Evolutionary conservation across 2,329 filamentous ascomycete genomes (phyloP), one percentile per base, ranked within the genome.

Genomic region (Verruconis gallopava): DNA sequence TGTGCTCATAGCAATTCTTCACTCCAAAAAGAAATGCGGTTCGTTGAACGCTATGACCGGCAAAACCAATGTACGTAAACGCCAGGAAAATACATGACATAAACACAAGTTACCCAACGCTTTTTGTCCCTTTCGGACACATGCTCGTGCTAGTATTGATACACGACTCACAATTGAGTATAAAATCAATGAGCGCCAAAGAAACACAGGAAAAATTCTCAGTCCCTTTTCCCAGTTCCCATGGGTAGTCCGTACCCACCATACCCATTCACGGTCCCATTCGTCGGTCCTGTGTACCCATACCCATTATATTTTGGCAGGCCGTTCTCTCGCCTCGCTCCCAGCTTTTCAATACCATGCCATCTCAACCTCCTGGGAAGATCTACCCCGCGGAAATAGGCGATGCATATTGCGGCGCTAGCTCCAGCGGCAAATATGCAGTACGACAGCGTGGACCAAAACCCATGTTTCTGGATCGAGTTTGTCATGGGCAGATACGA

Each of bases 401-500:
- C 65, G 39, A 75, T 55, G 41, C 69, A 73, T 38, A 70, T 59
- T 17, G 66, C 64, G 13, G 67, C 65, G 35, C 64, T 67, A 38
- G 63, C 65, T 3, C 59, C 59, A 9, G 63, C 68, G 49, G 56
- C 67, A 44, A 68, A 46, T 49, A 67, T 47, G 45, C 67, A 72
- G 47, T 69, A 72, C 42, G 68, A 54, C 42, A 69, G 50, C 38
- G 67, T 71, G 39, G 58, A 64, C 41, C 64, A 63, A 44, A 67
- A 69, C 37, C 71, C 53, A 52, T 72, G 67, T 2, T 69, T 66
- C 1, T 68, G 68, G 32, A 71, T 37, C 32, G 21, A 12, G 12
- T 33, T 51, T 44, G 71, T 61, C 51, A 62, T 45, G 48, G 82
- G 83, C 48, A 89, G 65, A 28, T 71, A 67, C 1, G 82, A 79